phyloP scores from a whole-genome alignment of 495 filamentous ascomycete genomes.

The Lophiotrema nucula region DNA sequence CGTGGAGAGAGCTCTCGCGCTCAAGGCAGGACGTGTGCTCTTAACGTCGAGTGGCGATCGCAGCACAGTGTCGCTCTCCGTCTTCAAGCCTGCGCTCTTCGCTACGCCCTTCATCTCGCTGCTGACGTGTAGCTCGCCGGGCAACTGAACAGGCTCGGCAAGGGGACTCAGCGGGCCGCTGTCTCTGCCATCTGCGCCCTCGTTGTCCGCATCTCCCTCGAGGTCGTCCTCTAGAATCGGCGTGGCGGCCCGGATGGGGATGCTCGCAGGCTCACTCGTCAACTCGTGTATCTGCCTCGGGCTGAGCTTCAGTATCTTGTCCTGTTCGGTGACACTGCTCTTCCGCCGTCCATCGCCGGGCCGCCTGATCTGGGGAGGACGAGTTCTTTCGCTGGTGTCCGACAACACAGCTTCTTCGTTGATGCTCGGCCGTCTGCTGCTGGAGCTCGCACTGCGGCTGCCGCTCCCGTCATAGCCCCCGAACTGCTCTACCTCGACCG shows the following conservation, averaged over 20 bases:
- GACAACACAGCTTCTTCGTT: constrained; percentile 25
- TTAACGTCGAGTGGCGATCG: constrained; percentile 10
- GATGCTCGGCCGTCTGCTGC: constrained; percentile 9
- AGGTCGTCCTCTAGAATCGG: constrained; percentile 24
- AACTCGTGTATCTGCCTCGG: constrained; percentile 57
- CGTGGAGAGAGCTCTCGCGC: constrained; percentile 41
- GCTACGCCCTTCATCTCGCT: background rate
- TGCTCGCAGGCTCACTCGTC: constrained; percentile 52
- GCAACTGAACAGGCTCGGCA: background rate
- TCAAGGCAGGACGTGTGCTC: constrained; percentile 31
- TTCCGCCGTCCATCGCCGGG: constrained; percentile 26
- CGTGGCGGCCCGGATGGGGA: constrained; percentile 33
- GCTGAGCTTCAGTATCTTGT: constrained; percentile 53
- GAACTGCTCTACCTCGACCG: background rate
- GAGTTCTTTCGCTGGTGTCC: constrained; percentile 17
- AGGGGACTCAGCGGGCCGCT: background rate
- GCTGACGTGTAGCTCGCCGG: background rate
- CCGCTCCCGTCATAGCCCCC: background rate
- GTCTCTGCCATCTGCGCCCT: background rate
- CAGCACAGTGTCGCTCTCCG: constrained; percentile 15
- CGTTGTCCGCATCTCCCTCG: constrained; percentile 3
- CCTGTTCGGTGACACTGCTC: constrained; percentile 29
- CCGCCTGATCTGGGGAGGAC: constrained; percentile 17
- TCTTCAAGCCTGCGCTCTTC: constrained; percentile 11
- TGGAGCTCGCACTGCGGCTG: background rate